Conservation (phyloP, 129 eudicot genomes). For the Centaurea solstitialis region DNA sequence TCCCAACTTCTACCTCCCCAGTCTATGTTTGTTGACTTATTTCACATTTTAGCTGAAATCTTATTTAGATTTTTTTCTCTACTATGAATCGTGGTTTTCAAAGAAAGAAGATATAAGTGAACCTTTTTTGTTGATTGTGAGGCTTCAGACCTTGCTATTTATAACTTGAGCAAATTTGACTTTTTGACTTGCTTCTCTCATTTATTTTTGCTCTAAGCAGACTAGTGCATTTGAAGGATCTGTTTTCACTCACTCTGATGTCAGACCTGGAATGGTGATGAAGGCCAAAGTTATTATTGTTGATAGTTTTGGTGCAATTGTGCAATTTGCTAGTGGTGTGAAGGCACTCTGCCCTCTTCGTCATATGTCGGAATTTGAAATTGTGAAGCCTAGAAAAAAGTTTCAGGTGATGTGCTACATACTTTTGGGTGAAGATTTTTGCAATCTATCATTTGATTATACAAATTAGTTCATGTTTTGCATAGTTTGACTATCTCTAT, state of each 20-base stretch:
- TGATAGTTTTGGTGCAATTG: constrained; percentile 80
- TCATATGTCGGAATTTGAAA: constrained; percentile 96
- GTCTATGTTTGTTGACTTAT: background rate
- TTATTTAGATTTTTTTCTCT: background rate
- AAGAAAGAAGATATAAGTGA: background rate
- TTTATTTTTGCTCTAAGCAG: constrained; percentile 44
- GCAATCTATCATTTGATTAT: background rate
- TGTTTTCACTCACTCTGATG: constrained; percentile 96
- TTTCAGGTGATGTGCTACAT: constrained; percentile 61
- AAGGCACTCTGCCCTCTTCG: constrained; percentile 98
- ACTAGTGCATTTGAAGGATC: constrained; percentile 91
- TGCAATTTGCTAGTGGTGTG: constrained; percentile 88
- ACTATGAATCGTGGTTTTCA: background rate
- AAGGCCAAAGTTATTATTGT: constrained; percentile 81
- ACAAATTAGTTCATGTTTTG: background rate
- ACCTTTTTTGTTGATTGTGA: background rate
- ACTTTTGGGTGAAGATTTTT: background rate
- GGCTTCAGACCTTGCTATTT: constrained; percentile 1
- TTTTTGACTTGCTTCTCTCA: background rate
- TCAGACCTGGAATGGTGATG: constrained; percentile 96
- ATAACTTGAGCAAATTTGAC: background rate
- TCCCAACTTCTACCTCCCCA: background rate
- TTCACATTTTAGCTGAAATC: background rate
- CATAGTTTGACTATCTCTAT: constrained; percentile 12
- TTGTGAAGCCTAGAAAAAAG: constrained; percentile 85